Percentiles rank a stretch among this genome's conserved stretches.
phyloP scores from a whole-genome alignment of 306 rosid species.

The Rubus idaeus region DNA sequence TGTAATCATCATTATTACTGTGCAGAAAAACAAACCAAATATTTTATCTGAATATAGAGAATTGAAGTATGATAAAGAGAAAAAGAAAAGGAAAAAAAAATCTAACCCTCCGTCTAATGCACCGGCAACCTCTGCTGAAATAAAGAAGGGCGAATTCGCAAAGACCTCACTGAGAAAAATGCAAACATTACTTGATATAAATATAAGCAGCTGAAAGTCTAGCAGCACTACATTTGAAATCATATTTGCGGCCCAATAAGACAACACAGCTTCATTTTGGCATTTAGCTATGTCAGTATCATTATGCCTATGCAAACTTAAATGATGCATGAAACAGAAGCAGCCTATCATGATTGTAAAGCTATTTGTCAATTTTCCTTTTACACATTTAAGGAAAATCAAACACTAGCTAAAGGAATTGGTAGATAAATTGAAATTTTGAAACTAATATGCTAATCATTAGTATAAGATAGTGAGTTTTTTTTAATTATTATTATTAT shows the following conservation, averaged over 20 bases:
- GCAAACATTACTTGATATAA: slow-evolving; percentile 27
- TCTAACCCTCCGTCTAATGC: slow-evolving; percentile 59
- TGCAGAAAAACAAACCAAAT: slow-evolving; percentile 19
- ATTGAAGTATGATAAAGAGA: not conserved
- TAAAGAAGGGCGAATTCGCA: slow-evolving; percentile 89
- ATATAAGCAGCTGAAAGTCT: slow-evolving; percentile 20
- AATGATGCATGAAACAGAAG: not conserved
- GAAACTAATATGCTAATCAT: not conserved
- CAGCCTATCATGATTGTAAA: not conserved
- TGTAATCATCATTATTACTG: slow-evolving; percentile 74
- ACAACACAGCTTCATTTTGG: not conserved
- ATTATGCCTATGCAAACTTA: not conserved
- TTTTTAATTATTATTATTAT: no score
- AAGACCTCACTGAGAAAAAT: slow-evolving; percentile 70
- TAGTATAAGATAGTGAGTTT: no score
- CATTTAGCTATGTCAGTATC: not conserved
- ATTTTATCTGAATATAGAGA: slow-evolving; percentile 9
- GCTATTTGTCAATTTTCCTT: not conserved
- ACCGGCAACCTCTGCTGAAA: slow-evolving; percentile 88
- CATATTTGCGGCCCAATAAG: not conserved
- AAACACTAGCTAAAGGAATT: not conserved
- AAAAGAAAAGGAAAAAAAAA: not conserved
- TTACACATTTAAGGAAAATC: not conserved
- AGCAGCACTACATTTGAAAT: slow-evolving; percentile 6
- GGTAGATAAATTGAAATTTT: not conserved